Conservation (phyloP, 192 early-diverging fungal genomes). For the Mortierella claussenii region DNA sequence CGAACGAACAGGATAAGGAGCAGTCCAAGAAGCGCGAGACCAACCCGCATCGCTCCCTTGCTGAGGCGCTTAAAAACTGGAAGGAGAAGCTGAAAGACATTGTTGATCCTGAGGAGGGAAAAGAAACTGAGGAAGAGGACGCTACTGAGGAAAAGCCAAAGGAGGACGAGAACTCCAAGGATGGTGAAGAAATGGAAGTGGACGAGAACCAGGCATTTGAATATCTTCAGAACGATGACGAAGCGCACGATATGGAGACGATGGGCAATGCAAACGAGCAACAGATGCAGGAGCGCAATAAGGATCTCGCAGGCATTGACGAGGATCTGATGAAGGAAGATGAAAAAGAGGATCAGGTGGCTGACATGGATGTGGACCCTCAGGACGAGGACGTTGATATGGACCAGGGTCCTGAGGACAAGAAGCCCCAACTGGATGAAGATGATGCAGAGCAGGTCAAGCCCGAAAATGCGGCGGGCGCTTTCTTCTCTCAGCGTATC, state of each 20-base stretch:
- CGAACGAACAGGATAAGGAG: conserved; percentile 52
- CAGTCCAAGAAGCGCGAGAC: conserved; percentile 63
- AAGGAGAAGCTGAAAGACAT: conserved; percentile 83
- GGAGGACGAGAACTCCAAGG: conserved; percentile 58
- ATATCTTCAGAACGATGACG: conserved; percentile 82
- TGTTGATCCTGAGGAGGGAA: conserved; percentile 70
- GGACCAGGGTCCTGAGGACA: conserved; percentile 46
- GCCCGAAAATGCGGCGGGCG: conserved; percentile 46
- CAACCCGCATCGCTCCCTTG: conserved; percentile 91
- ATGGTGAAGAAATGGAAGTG: conserved; percentile 62
- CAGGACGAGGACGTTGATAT: conserved; percentile 63
- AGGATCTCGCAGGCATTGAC: conserved; percentile 71
- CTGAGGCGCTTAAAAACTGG: conserved; percentile 95
- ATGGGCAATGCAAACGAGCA: conserved; percentile 77
- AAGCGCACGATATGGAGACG: conserved; percentile 77
- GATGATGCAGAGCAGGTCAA: conserved; percentile 56
- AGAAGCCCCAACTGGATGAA: conserved; percentile 44
- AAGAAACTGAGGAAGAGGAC: conserved; percentile 55
- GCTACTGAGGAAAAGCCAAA: conserved; percentile 44
- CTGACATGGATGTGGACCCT: conserved; percentile 72
- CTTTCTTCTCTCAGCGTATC: conserved; percentile 54
- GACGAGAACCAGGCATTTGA: conserved; percentile 74
- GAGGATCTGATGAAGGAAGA: conserved; percentile 65
- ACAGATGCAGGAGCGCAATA: conserved; percentile 68
- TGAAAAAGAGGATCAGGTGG: conserved; percentile 57